Percentiles rank a stretch among this genome's conserved stretches.
Evolutionary conservation across 352 stramenopile species (phyloP).

Genomic region (Phytopythium helicoides): DNA sequence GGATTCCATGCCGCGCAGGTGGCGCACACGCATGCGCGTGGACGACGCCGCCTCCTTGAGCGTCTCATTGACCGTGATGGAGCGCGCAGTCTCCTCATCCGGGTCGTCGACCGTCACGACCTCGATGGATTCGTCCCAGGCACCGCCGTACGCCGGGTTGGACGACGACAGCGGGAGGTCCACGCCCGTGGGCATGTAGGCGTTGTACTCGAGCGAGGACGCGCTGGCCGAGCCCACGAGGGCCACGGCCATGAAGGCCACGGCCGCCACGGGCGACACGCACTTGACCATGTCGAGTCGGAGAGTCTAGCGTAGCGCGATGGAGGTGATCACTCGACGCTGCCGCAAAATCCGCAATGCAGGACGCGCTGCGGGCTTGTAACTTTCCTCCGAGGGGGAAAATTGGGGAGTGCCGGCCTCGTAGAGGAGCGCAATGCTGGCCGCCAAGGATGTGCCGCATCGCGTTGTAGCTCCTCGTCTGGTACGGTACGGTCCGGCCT

Average conservation of each 20-base stretch:
- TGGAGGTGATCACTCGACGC: not conserved
- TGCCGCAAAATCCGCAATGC: no score
- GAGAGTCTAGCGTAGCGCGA: no score
- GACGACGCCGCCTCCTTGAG: constrained; percentile 10
- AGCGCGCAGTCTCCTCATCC: constrained; percentile 3
- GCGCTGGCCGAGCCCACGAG: constrained; percentile 4
- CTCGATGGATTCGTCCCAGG: constrained; percentile 14
- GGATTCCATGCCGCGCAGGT: constrained; percentile 20
- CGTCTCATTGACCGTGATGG: constrained; percentile 5
- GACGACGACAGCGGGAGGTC: constrained; percentile 17
- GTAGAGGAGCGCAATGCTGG: not conserved
- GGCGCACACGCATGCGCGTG: constrained; percentile 2
- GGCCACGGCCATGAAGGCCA: constrained; percentile 11
- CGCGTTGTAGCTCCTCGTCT: not conserved
- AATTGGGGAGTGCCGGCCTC: constrained; percentile 22
- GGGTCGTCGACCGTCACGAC: constrained; percentile 16
- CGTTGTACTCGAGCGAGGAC: constrained; percentile 19
- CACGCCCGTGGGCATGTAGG: constrained; percentile 21
- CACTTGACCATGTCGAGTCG: constrained; percentile 17
- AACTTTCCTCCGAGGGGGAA: constrained; percentile 28
- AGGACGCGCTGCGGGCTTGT: constrained; percentile 5
- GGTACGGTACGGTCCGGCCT: not conserved
- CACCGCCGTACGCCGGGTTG: constrained; percentile 25
- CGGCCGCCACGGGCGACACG: constrained; percentile 7
- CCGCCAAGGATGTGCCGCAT: no score